Percentiles rank a stretch among this genome's conserved stretches.
phyloP scores from a whole-genome alignment of 768 basidiomycete species.

The Kwoniella sp. region DNA sequence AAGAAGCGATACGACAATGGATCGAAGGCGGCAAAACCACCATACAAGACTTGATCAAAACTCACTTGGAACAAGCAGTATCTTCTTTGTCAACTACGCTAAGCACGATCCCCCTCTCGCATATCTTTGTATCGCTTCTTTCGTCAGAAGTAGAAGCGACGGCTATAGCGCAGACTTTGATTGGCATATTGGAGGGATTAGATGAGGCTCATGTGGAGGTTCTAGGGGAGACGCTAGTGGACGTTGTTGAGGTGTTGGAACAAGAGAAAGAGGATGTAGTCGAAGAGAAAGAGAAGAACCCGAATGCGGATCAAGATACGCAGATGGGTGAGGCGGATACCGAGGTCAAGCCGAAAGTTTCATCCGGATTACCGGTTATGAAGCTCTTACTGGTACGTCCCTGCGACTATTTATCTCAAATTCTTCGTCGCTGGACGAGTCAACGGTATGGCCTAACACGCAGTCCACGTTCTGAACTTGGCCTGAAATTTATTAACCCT shows the following conservation, averaged over 20 bases:
- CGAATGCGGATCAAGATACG: constrained; percentile 6
- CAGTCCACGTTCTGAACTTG: too few species aligned
- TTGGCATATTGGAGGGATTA: constrained; percentile 3
- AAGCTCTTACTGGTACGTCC: constrained; percentile 37
- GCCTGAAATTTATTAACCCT: not conserved
- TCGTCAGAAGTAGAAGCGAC: constrained; percentile 9
- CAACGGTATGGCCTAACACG: too few species aligned
- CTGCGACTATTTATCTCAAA: not conserved
- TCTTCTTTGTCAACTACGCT: constrained; percentile 6
- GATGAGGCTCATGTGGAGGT: constrained; percentile 16
- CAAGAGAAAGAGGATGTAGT: constrained; percentile 31
- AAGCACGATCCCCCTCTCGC: constrained; percentile 14
- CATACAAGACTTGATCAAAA: constrained; percentile 2
- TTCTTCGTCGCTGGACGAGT: not conserved
- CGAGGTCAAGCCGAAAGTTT: constrained; percentile 5
- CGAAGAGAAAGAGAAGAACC: constrained; percentile 12
- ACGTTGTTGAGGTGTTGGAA: constrained; percentile 34
- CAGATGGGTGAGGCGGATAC: constrained; percentile 13
- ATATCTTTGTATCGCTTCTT: constrained; percentile 12
- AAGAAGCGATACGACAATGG: constrained; percentile 19
- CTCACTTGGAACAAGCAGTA: constrained; percentile 9
- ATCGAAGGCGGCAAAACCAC: constrained; percentile 7
- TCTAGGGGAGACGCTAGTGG: constrained; percentile 18
- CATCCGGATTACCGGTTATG: constrained; percentile 27
- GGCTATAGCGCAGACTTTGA: constrained; percentile 17